Base-by-base conservation (phyloP, 331 rosid species). In the Stylosanthes scabra region DNA sequence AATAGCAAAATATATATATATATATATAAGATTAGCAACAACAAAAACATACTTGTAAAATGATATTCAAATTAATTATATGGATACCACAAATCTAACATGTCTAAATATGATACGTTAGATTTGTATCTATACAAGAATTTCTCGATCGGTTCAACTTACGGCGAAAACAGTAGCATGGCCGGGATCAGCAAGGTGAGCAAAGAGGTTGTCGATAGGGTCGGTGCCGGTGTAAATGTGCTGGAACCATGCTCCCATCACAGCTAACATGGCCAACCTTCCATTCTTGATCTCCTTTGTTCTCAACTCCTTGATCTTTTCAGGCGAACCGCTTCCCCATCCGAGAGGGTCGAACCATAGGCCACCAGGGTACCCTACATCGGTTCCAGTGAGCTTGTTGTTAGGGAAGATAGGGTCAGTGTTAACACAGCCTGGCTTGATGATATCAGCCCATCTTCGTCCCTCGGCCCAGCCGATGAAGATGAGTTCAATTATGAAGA, bases 111-210 rank as follows among this genome's bases (percentile, higher is more conserved):
- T 49, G 55, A n/a, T 0, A 8, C 3, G 9, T 13, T 50, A 50
- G 8, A 50, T 3, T 50, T 50, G 51, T 46, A 46, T 11, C 51
- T 5, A 11, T 46, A 46, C 1, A 42, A 42, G 46, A 42, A 42
- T 42, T 9, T 42, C 11, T 42, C 7, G 46, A 42, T 13, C 25
- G 37, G 31, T 15, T 16, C 27, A 46, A 77, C 92, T 82, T 73
- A 90, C 96, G 52, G 91, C 79, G 45, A 90, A 90, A 61, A 90
- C 45, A 55, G 88, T 90, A 75, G 96, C 96, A 78, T 90, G 96
- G 52, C 96, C 93, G 14, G 96, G 96, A 79, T 90, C 96, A 4
- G 96, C 89, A 56, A 90, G 96, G 82, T 90, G 96, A 37, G 93
- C 70, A 73, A 73, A 73, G 54, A 73, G 78, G 63, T 73, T 73